A percentile compares a stretch with the other conserved stretches of the same genome.
phyloP scores from a whole-genome alignment of 2,329 filamentous ascomycete species.

The Botryosphaeria agaves region DNA sequence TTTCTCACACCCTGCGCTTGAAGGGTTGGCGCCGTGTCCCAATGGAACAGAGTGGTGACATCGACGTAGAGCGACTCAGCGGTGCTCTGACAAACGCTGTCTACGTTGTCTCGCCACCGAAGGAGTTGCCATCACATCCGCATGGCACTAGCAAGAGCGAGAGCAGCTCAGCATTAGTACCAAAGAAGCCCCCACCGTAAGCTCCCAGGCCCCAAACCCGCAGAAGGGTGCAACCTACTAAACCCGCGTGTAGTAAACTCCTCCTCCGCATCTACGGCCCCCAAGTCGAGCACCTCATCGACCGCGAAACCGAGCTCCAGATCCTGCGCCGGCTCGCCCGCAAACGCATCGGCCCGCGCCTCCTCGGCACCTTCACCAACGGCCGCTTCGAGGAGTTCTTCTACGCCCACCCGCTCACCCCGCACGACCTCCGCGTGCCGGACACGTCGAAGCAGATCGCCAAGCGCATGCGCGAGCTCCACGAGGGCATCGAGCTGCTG shows the following conservation, averaged over 20 bases:
- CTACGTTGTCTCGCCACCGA: conserved; percentile 77
- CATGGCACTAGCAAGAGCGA: conserved; percentile 18
- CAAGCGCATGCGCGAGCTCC: conserved; percentile 91
- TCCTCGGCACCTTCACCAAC: conserved; percentile 85
- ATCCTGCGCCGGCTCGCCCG: conserved; percentile 73
- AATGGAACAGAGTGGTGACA: conserved; percentile 48
- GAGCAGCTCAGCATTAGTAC: conserved; percentile 15
- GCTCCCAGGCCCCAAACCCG: too few species aligned
- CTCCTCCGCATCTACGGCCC: conserved; percentile 86
- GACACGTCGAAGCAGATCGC: conserved; percentile 86
- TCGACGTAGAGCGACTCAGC: conserved; percentile 61
- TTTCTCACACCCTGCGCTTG: conserved; percentile 73
- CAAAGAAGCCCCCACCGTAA: conserved; percentile 35
- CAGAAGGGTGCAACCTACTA: too few species aligned
- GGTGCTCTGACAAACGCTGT: conserved; percentile 93
- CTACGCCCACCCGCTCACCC: conserved; percentile 64
- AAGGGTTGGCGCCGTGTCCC: conserved; percentile 84
- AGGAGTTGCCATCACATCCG: conserved; percentile 30
- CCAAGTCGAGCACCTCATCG: conserved; percentile 89
- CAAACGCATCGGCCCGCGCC: conserved; percentile 81
- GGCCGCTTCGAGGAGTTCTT: conserved; percentile 94
- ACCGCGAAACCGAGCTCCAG: conserved; percentile 74
- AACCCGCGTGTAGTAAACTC: conserved; percentile 41
- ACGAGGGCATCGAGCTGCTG: conserved; percentile 80
- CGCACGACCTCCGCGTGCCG: conserved; percentile 57